Evolutionary conservation across 352 stramenopile genomes (phyloP), one percentile per base, ranked within the genome.

Genomic region (Poterioochromonas sp.): DNA sequence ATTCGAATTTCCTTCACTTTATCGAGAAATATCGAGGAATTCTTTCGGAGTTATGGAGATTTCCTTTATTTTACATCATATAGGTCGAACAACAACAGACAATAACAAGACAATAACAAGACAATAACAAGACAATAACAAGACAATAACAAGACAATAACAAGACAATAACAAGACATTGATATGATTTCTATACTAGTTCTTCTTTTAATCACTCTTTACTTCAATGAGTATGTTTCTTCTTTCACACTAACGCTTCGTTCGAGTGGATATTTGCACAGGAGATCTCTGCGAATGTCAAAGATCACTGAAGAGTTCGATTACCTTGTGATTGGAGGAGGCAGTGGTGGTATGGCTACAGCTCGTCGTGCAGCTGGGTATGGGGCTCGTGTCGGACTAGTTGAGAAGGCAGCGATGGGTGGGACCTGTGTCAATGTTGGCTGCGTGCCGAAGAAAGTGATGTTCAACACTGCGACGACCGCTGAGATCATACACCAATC

Each of bases 401-500:
- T 98, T 40, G 95, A 99, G 82, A 87, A 44, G 39, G 62, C 41
- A 71, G 86, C 88, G 5, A 83, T 91, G 79, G 94, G 93, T 73
- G 95, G 95, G 79, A 99, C 95, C 20, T 99, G 95, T 83, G 95
- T 99, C 60, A 98, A 98, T 84, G 64, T 73, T 34, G 64, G 95
- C 76, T 98, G 94, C 87, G 94, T 98, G 69, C 94, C 95, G 26
- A 98, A 99, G 86, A 99, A 99, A 85, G 85, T 98, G 74, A 98
- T 98, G 93, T 97, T 91, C 77, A 94, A 96, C 83, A 84, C 90
- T 3, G 87, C 89, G 32, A 79, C 83, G 12, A 85, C 95, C 82
- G 88, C 89, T 51, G 90, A 96, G 80, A 85, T 88, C 77, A 51
- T 84, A 35, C 81, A 84, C 70, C 76, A 65, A n/a, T 35, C 76